A percentile compares a stretch with the other conserved stretches of the same genome.
phyloP scores from a whole-genome alignment of 2,329 filamentous ascomycete genomes.

The Phialemonium atrogriseum region DNA sequence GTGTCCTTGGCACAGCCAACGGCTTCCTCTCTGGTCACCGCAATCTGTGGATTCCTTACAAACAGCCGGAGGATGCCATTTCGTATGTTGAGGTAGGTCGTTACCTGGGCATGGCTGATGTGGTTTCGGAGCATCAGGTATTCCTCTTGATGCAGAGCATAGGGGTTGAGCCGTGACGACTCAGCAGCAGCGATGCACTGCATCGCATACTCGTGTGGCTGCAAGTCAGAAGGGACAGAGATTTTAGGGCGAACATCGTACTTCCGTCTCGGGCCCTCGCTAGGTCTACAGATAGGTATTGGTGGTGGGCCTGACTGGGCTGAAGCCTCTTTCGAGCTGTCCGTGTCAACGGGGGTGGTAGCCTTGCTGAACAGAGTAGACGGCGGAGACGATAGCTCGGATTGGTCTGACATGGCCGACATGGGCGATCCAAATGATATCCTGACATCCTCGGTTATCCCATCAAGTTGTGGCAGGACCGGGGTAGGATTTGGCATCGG shows the following conservation, averaged over 20 bases:
- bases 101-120: slow-evolving; percentile 82
- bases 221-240: slow-evolving; percentile 71
- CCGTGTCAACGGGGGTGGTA: slow-evolving; percentile 48
- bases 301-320: slow-evolving; percentile 10
- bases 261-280: slow-evolving; percentile 23
- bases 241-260: slow-evolving; percentile 65
- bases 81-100: slow-evolving; percentile 89
- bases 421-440: slow-evolving; percentile 45
- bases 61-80: slow-evolving; percentile 90
- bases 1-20: slow-evolving; percentile 81
- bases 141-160: slow-evolving; percentile 77
- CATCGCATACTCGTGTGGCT: slow-evolving; percentile 71
- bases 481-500: slow-evolving; percentile 4
- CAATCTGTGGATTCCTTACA: slow-evolving; percentile 76
- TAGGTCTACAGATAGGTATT: slow-evolving; percentile 12
- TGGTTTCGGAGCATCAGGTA: slow-evolving; percentile 72
- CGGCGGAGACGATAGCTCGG: slow-evolving; percentile 46
- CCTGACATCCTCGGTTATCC: slow-evolving; percentile 10
- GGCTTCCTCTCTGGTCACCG: slow-evolving; percentile 76
- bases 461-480: slow-evolving; percentile 3
- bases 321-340: slow-evolving; percentile 23
- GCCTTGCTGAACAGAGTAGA: slow-evolving; percentile 53
- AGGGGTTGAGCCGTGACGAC: slow-evolving; percentile 82
- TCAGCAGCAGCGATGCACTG: slow-evolving; percentile 88
- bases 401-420: slow-evolving; percentile 43